Evolutionary conservation across 1,284 basidiomycete genomes (phyloP).

Genomic region (Ganoderma sinense): DNA sequence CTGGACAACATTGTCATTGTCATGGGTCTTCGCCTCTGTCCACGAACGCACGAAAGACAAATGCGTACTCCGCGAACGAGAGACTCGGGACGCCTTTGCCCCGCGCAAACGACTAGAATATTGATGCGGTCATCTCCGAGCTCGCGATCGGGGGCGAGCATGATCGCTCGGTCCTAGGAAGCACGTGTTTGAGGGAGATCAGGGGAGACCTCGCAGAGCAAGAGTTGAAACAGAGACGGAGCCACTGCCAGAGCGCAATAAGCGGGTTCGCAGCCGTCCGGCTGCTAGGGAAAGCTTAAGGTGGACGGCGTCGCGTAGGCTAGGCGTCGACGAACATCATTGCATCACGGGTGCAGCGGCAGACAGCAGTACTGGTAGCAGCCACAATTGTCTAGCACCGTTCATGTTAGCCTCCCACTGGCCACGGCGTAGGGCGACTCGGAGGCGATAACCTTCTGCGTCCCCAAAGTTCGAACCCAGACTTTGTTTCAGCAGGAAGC

Average conservation of each 20-base stretch:
- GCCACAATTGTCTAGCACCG: neutral
- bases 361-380: neutral
- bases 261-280: neutral
- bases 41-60: neutral
- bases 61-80: neutral
- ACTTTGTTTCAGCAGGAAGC: too few relatives aligned
- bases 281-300: neutral
- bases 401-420: constrained; percentile 5
- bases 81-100: neutral
- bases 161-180: neutral
- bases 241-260: neutral
- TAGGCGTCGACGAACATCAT: too few relatives aligned
- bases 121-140: too few relatives aligned
- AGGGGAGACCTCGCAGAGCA: too few relatives aligned
- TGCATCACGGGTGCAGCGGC: neutral
- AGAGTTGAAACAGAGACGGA: too few relatives aligned
- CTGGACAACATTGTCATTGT: neutral
- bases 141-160: neutral
- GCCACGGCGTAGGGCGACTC: too few relatives aligned
- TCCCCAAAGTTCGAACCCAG: too few relatives aligned
- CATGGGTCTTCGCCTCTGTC: neutral
- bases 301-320: neutral
- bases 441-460: neutral
- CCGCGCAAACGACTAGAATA: neutral
- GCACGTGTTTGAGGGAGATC: neutral